phyloP scores from a whole-genome alignment of 2,329 filamentous ascomycete genomes.

The Stagonosporopsis vannaccii region DNA sequence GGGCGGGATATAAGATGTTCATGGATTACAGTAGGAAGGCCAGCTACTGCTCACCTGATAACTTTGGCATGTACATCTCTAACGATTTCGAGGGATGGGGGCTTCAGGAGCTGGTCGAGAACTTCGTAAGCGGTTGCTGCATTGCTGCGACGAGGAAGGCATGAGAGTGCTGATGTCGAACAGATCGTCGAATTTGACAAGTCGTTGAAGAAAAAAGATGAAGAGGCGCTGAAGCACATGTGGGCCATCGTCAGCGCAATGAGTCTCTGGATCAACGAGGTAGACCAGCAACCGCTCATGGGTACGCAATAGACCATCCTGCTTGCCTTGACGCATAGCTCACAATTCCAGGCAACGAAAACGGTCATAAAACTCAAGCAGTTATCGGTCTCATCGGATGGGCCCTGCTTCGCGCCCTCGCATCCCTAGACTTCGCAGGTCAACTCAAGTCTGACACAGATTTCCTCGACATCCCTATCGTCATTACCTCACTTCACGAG shows the following conservation, averaged over 20 bases:
- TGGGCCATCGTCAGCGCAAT: slow-evolving; percentile 24
- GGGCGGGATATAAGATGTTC: slow-evolving; percentile 19
- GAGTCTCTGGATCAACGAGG: slow-evolving; percentile 21
- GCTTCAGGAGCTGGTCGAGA: slow-evolving; percentile 25
- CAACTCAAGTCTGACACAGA: slow-evolving; percentile 22
- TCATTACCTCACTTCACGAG: background rate
- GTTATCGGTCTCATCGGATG: slow-evolving; percentile 20
- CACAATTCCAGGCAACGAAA: slow-evolving; percentile 16
- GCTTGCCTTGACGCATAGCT: background rate
- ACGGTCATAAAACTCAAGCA: slow-evolving; percentile 15
- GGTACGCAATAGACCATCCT: background rate
- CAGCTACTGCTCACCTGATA: slow-evolving; percentile 25
- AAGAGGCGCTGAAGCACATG: slow-evolving; percentile 9
- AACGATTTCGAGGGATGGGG: slow-evolving; percentile 26
- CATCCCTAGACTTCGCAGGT: slow-evolving; percentile 18
- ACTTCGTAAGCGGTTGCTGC: slow-evolving; percentile 12
- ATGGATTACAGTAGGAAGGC: slow-evolving; percentile 9
- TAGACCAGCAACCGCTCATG: slow-evolving; percentile 13
- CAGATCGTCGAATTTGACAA: slow-evolving; percentile 23
- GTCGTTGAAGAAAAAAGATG: slow-evolving; percentile 17
- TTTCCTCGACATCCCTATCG: slow-evolving; percentile 7
- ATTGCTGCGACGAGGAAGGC: too few species aligned
- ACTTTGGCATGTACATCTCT: slow-evolving; percentile 27
- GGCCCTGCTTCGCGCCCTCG: slow-evolving; percentile 20
- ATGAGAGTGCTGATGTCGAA: background rate